phyloP scores from a whole-genome alignment of 306 rosid species.

The Canavalia gladiata region DNA sequence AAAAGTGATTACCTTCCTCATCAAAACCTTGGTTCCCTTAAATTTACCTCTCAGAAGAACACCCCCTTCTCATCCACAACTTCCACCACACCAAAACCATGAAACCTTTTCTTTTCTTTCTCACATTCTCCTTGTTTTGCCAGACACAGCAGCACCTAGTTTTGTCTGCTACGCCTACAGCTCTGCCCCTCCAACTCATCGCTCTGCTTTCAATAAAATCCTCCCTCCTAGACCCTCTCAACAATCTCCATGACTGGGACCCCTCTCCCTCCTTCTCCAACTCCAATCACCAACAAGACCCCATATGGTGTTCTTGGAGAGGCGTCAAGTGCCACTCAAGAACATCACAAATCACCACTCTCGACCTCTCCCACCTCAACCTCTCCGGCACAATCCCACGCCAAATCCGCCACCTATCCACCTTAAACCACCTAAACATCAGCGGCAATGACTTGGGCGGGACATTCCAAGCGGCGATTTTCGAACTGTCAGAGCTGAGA shows the following conservation, averaged over 20 bases:
- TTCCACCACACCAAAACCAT: constrained; percentile 63
- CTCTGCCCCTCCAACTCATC: constrained; percentile 65
- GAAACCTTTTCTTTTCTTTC: constrained; percentile 66
- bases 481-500: constrained; percentile 65
- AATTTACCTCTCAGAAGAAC: constrained; percentile 64
- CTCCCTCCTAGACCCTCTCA: constrained; percentile 70
- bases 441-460: constrained; percentile 78
- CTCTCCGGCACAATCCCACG: constrained; percentile 81
- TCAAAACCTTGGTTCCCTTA: constrained; percentile 82
- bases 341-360: constrained; percentile 60
- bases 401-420: constrained; percentile 63
- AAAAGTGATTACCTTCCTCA: constrained; percentile 73
- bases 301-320: constrained; percentile 90
- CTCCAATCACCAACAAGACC: constrained; percentile 47
- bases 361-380: constrained; percentile 84
- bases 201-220: constrained; percentile 78
- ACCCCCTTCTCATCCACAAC: constrained; percentile 59
- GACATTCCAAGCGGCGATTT: constrained; percentile 67
- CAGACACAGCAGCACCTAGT: constrained; percentile 43
- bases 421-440: constrained; percentile 71
- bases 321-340: constrained; percentile 80
- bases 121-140: constrained; percentile 56
- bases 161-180: constrained; percentile 50
- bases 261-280: constrained; percentile 55
- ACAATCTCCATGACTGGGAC: constrained; percentile 81